phyloP scores from a whole-genome alignment of 2,329 filamentous ascomycete genomes.

The Tolypocladium guangdongense region DNA sequence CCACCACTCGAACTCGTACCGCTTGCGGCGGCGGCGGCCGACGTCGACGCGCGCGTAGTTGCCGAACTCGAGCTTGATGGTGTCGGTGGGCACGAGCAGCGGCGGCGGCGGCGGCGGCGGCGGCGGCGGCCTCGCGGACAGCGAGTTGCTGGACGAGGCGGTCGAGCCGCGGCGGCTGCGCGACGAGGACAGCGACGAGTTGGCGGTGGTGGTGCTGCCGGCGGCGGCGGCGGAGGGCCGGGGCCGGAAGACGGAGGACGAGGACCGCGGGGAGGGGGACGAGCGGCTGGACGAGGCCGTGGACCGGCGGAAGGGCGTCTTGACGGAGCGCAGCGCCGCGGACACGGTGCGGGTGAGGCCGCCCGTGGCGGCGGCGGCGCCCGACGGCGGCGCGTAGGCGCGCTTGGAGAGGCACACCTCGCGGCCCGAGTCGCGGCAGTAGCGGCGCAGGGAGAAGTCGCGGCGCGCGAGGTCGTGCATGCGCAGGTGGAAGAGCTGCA shows the following conservation, averaged over 20 bases:
- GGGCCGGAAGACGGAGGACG: conserved; percentile 11
- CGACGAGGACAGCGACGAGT: not conserved
- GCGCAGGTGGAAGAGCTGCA: conserved; percentile 80
- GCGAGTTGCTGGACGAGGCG: not conserved
- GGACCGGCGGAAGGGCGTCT: conserved; percentile 21
- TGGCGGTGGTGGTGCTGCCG: conserved; percentile 9
- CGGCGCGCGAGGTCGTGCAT: conserved; percentile 85
- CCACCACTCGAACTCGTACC: conserved; percentile 94
- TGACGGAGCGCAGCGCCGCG: conserved; percentile 36
- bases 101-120: too few species aligned
- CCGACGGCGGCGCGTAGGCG: conserved; percentile 36
- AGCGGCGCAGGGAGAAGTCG: conserved; percentile 83
- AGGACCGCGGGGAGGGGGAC: conserved; percentile 5
- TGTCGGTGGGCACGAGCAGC: conserved; percentile 53
- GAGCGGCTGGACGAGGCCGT: conserved; percentile 5
- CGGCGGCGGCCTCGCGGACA: not conserved
- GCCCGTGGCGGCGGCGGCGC: not conserved
- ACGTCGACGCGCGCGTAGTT: conserved; percentile 93
- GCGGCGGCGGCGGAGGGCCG: conserved; percentile 10
- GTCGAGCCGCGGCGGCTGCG: not conserved
- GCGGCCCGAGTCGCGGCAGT: conserved; percentile 84
- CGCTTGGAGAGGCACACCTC: conserved; percentile 82
- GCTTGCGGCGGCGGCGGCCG: conserved; percentile 54
- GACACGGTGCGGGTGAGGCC: conserved; percentile 21
- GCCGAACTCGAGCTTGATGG: conserved; percentile 84